Conservation (phyloP, 495 filamentous ascomycete genomes). For the Umbilicaria muhlenbergii region DNA sequence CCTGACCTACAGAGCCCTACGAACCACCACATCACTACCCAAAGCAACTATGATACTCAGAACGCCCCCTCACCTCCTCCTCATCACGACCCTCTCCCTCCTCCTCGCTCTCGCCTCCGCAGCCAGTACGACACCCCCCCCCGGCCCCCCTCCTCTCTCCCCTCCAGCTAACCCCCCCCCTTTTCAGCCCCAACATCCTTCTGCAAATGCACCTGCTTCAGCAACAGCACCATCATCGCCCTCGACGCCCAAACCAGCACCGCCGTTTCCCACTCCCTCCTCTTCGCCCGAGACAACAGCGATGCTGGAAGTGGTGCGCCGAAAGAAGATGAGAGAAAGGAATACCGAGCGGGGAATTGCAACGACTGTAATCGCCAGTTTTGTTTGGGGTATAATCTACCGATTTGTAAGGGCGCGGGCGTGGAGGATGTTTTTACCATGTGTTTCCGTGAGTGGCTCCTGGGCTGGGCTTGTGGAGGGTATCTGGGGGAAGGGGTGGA, state of each 20-base stretch:
- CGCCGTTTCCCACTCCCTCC: slow-evolving; percentile 10
- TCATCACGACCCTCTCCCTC: slow-evolving; percentile 1
- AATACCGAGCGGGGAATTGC: slow-evolving; percentile 38
- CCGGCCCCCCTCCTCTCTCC: neutral
- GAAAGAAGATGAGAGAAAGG: slow-evolving; percentile 18
- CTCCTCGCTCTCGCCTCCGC: slow-evolving; percentile 4
- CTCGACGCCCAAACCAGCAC: slow-evolving; percentile 35
- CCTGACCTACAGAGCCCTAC: no score
- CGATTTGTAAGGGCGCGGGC: slow-evolving; percentile 72
- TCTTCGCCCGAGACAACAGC: slow-evolving; percentile 10
- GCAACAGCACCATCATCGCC: slow-evolving; percentile 79
- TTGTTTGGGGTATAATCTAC: slow-evolving; percentile 69
- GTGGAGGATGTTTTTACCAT: slow-evolving; percentile 77
- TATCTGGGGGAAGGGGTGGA: neutral
- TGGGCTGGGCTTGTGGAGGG: neutral
- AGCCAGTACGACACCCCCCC: slow-evolving; percentile 3
- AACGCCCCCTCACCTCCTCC: neutral
- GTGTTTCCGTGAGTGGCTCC: slow-evolving; percentile 57
- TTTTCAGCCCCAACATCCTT: slow-evolving; percentile 49
- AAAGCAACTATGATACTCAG: neutral
- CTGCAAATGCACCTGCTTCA: slow-evolving; percentile 96
- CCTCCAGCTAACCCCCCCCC: neutral
- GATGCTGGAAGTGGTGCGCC: slow-evolving; percentile 6
- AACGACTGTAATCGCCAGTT: slow-evolving; percentile 83
- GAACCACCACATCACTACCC: no score